phyloP scores from a whole-genome alignment of 148 eudicot species.

The Silene conica region DNA sequence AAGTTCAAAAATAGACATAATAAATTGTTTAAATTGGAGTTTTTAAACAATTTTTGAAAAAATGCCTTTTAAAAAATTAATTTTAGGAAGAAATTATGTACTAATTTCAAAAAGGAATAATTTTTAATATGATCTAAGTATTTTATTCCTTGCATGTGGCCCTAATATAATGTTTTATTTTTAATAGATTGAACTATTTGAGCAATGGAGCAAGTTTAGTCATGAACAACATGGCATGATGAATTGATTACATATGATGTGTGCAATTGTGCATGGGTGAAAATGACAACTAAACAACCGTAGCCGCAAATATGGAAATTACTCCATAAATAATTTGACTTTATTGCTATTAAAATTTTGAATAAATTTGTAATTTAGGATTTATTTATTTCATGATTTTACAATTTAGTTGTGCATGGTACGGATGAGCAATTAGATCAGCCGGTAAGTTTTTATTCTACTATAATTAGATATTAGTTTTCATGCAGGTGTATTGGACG shows the following conservation, averaged over 20 bases:
- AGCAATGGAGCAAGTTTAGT: not conserved
- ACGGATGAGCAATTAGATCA: too few species aligned
- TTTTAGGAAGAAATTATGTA: too few species aligned
- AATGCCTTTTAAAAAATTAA: too few species aligned
- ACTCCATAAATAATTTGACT: conserved; percentile 7
- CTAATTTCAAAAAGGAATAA: too few species aligned
- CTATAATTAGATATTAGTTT: too few species aligned
- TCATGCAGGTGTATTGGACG: too few species aligned
- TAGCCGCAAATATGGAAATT: conserved; percentile 31
- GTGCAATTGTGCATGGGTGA: not conserved
- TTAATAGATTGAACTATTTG: not conserved
- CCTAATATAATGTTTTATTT: not conserved
- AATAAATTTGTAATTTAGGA: conserved; percentile 6
- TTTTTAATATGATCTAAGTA: too few species aligned
- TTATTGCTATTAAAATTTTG: not conserved
- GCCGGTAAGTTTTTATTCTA: too few species aligned
- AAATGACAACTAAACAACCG: conserved; percentile 8
- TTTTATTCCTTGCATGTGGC: not conserved
- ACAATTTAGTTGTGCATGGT: too few species aligned
- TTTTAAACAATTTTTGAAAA: too few species aligned
- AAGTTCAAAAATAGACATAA: too few species aligned
- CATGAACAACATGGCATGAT: conserved; percentile 14
- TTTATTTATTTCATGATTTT: not conserved
- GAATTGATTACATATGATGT: not conserved
- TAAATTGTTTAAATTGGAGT: too few species aligned